phyloP scores from a whole-genome alignment of 805 yeast genomes.

The Tetrapisispora iriomotensis region DNA sequence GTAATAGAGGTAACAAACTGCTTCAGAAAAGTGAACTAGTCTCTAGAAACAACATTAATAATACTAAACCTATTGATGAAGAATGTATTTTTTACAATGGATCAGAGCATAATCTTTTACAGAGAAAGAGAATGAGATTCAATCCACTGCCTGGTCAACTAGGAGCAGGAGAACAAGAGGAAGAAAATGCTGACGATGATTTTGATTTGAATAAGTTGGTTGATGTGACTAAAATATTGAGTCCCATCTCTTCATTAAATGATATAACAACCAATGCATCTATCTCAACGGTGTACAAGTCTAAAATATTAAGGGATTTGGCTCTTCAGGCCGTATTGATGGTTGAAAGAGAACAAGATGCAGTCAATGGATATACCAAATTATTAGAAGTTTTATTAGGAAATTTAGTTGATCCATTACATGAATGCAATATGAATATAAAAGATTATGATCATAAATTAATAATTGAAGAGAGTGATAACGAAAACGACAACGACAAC shows the following conservation, averaged over 20 bases:
- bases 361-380: constrained; percentile 59
- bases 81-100: constrained; percentile 29
- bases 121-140: constrained; percentile 26
- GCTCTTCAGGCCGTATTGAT: constrained; percentile 66
- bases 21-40: constrained; percentile 40
- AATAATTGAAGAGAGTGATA: constrained; percentile 18
- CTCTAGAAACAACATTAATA: constrained; percentile 35
- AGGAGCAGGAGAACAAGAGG: constrained; percentile 6
- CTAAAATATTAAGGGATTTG: constrained; percentile 44
- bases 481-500: constrained; percentile 4
- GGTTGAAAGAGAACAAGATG: constrained; percentile 73
- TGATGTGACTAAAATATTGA: constrained; percentile 49
- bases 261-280: constrained; percentile 68
- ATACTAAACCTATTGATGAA: constrained; percentile 24
- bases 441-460: constrained; percentile 63
- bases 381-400: constrained; percentile 75
- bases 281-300: constrained; percentile 54
- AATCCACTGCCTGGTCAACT: constrained; percentile 1
- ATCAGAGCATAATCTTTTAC: constrained; percentile 27
- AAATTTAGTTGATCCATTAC: constrained; percentile 64
- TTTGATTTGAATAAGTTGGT: constrained; percentile 39
- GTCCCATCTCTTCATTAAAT: constrained; percentile 72
- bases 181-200: constrained; percentile 21
- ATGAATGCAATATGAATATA: constrained; percentile 55
- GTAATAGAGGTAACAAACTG: constrained; percentile 52